Base-by-base conservation (phyloP, 2,329 filamentous ascomycete species). In the Alternaria viburni region DNA sequence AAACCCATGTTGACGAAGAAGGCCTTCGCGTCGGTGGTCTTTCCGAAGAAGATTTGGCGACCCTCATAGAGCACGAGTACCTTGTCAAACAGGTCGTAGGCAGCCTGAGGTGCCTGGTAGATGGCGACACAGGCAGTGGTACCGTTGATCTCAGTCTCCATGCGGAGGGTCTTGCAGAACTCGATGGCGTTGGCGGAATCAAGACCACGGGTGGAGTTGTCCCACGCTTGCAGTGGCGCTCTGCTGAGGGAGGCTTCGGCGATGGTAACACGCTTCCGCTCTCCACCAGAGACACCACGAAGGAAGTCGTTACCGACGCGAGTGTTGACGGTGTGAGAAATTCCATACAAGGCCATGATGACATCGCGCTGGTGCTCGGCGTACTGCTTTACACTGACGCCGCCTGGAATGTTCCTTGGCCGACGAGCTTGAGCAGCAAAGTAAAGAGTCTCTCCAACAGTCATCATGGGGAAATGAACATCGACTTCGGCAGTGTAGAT, bases 401-500 rank as follows among this genome's bases (percentile, higher is more conserved):
- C 89, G 8, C 84, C 81, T 5, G 90, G 89, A 3, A 90, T 84
- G 30, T 86, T 72, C 45, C 87, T 86, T 3, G 90, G 90, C 54
- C 90, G 87, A 59, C 90, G 86, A 6, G 91, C 90, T 17, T 87
- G 84, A 5, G 92, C 91, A 17, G 92, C 92, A 66, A 95, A 95
- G 58, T 88, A 90, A 50, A 95, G 84, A 1, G 92, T 96, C 72
- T 95, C 90, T 55, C 91, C 91, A 46, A 95, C 92, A 2, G 87
- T 89, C 71, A 96, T 81, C 81, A 90, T 87, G 12, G 91, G 91
- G 74, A 94, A 94, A 80, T 94, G 91, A 5, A 91, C 90, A 76
- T 96, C 93, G 36, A 92, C 90, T 78, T 96, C 92, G 62, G 91
- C 91, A 0, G 91, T 94, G 81, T 96, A 96, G 77, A 96, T 94